A percentile compares a stretch with the other conserved stretches of the same genome.
Conservation (phyloP, 371 early-diverging fungal genomes). For the Phascolomyces articulosus region DNA sequence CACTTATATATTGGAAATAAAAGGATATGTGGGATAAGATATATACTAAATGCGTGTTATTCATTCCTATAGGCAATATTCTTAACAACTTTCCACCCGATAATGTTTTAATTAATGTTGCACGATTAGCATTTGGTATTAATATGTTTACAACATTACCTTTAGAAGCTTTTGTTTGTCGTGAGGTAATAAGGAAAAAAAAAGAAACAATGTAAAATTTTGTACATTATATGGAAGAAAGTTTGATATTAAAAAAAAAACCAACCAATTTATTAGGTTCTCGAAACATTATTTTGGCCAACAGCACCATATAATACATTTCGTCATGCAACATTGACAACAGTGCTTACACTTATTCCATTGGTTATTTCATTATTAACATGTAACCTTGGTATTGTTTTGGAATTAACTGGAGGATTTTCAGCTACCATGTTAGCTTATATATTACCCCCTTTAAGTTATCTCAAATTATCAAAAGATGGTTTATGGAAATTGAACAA, state of each 20-base stretch:
- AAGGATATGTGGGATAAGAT: neutral
- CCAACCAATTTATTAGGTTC: conserved; percentile 40
- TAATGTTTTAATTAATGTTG: conserved; percentile 74
- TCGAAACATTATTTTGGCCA: conserved; percentile 65
- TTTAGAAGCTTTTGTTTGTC: conserved; percentile 77
- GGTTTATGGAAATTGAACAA: conserved; percentile 53
- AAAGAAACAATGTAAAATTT: too few species aligned
- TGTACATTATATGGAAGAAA: too few species aligned
- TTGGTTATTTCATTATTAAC: conserved; percentile 66
- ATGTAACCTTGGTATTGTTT: conserved; percentile 73
- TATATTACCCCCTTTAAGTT: conserved; percentile 75
- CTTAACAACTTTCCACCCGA: conserved; percentile 80
- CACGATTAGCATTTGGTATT: conserved; percentile 78
- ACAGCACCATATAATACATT: conserved; percentile 46
- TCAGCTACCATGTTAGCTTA: conserved; percentile 83
- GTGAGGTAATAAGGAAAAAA: conserved; percentile 56
- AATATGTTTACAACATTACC: conserved; percentile 86
- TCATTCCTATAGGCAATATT: conserved; percentile 62
- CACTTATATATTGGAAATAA: neutral
- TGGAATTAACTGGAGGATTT: conserved; percentile 80
- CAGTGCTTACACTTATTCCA: conserved; percentile 54
- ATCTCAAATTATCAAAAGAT: conserved; percentile 64
- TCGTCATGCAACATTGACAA: conserved; percentile 68
- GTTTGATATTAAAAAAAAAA: neutral
- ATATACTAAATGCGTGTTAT: neutral